phyloP scores from a whole-genome alignment of 176 grass and related monocot species.

The Aegilops sharonensis region DNA sequence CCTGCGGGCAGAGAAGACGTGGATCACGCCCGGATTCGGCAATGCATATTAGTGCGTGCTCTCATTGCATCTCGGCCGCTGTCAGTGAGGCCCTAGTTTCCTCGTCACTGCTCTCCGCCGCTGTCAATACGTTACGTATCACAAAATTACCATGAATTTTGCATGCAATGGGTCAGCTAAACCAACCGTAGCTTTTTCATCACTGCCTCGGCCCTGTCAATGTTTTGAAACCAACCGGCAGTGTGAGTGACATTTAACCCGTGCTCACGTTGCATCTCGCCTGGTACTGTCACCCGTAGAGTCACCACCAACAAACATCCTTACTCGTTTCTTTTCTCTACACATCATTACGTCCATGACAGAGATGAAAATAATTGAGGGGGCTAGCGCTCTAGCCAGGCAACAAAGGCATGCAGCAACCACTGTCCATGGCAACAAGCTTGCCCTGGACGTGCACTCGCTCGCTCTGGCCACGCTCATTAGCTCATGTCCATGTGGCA shows the following conservation, averaged over 20 bases:
- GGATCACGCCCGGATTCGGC: not conserved
- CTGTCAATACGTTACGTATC: not conserved
- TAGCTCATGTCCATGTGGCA: not conserved
- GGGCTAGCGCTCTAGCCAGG: not conserved
- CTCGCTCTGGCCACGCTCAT: not conserved
- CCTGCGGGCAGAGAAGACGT: not conserved
- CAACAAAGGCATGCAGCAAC: slow-evolving; percentile 11
- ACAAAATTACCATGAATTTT: not conserved
- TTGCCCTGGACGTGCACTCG: not conserved
- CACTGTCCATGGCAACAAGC: not conserved
- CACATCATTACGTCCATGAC: not conserved
- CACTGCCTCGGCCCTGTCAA: not conserved
- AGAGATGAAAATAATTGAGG: slow-evolving; percentile 33
- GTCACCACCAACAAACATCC: slow-evolving; percentile 28
- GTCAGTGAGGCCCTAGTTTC: not conserved
- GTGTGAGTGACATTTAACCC: not conserved
- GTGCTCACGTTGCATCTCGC: not conserved
- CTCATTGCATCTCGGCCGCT: not conserved
- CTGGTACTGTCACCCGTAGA: not conserved
- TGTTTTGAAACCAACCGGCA: not conserved
- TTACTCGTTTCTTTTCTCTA: not conserved
- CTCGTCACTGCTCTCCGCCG: not conserved
- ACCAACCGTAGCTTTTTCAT: not conserved
- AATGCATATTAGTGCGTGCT: no score
- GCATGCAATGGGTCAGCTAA: not conserved